These are phyloP conservation scores for Bauhinia variegata DNA, from an alignment of 306 rosid genomes.

Conservation along the genomic window DNA sequence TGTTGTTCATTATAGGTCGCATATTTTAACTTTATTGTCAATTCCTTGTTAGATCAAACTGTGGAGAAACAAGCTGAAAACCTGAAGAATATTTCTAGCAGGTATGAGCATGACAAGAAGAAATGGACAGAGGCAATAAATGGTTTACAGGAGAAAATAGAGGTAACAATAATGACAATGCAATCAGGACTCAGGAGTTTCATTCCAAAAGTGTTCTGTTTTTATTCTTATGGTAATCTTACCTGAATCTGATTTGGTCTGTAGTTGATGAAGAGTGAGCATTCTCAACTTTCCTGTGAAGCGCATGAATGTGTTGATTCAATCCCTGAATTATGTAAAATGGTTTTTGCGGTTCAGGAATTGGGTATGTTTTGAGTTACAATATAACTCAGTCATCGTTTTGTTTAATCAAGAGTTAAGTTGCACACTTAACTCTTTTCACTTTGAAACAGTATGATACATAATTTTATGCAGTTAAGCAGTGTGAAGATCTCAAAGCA, in stretches of 20 bases:
- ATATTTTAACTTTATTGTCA: slow-evolving; percentile 33
- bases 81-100: slow-evolving; percentile 58
- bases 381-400: slow-evolving; percentile 1
- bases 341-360: slow-evolving; percentile 80
- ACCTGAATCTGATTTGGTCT: slow-evolving; percentile 34
- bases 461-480: slow-evolving; percentile 61
- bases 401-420: slow-evolving; percentile 17
- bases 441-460: slow-evolving; percentile 9
- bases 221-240: too few species aligned
- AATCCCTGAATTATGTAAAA: slow-evolving; percentile 77
- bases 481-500: slow-evolving; percentile 86
- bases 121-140: slow-evolving; percentile 63
- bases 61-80: slow-evolving; percentile 73
- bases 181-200: background rate
- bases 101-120: slow-evolving; percentile 67
- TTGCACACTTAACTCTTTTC: slow-evolving; percentile 19
- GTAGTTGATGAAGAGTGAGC: slow-evolving; percentile 78
- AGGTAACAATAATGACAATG: slow-evolving; percentile 47
- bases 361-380: slow-evolving; percentile 62
- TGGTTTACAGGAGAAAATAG: slow-evolving; percentile 61
- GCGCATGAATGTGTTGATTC: slow-evolving; percentile 85
- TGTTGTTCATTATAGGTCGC: slow-evolving; percentile 13
- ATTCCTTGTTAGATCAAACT: slow-evolving; percentile 62
- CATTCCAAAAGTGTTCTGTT: slow-evolving; percentile 17
- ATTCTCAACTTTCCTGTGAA: slow-evolving; percentile 63